Evolutionary conservation across 1,284 basidiomycete genomes (phyloP), one percentile per base, ranked within the genome.

Genomic region (Polyporus tsugae): DNA sequence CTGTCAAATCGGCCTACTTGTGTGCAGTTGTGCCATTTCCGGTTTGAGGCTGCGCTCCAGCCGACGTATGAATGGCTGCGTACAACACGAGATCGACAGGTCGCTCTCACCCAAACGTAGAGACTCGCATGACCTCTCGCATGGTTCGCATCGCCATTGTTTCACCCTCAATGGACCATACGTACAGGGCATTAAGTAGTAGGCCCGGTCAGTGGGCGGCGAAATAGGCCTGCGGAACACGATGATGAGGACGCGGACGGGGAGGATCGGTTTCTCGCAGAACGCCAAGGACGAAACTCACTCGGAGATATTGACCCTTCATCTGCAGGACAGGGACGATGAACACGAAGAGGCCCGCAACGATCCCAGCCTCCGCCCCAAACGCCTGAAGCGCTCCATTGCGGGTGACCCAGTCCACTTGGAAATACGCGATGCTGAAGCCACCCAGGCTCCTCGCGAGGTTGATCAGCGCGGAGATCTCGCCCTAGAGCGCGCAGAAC

Each of bases 401-500:
- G 63, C 79, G 81, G 25, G 74, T 73, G 9, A 86, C 83, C 86
- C 85, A 88, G 11, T 81, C 79, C 5, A 85, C 81, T 75, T 88
- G 86, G 76, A 84, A 88, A 73, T 83, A 88, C 0, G 87, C 83
- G 2, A 89, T 84, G 49, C 82, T 82, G 73, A 88, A 88, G 0
- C 84, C 86, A 63, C 85, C 85, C 4, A 89, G 76, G 3, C 81
- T 83, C 60, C 88, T 79, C 6, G 83, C 82, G 41, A 86, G 77
- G 70, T 87, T 89, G 65, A 89, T 78, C 25, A 89, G 78, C 3
- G 83, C 85, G 62, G 82, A 83, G 35, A 85, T 82, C 77, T 87
- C 85, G 38, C 85, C 85, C 76, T 84, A 71, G 46, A 22, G 55
- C 17, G 49, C 63, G 22, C 10, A 6, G 39, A 6, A 13, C 2